Evolutionary conservation across 2,329 filamentous ascomycete species (phyloP), one percentile per base, ranked within the genome.

Genomic region (Xylariaceae sp.): DNA sequence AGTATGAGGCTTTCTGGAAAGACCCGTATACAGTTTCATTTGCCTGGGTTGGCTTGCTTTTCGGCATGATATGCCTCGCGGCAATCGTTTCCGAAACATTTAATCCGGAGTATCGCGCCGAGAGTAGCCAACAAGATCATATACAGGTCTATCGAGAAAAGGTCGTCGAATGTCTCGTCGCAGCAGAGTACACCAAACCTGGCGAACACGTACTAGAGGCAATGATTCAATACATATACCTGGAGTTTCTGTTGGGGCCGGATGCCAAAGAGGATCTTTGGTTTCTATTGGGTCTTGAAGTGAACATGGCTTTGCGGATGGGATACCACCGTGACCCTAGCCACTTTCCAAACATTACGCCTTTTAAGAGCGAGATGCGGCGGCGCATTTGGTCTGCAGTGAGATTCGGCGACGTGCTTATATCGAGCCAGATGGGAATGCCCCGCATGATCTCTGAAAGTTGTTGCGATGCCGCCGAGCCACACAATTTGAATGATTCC

Each of bases 11-110:
- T 47, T 76, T 80, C 59, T 81, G 77, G 77, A 54, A 68, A 51
- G 71, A 71, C 49, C 75, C 77, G 1, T 68, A 67, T 3, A 72
- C 75, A 11, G 74, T 76, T 1, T 69, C 72, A 6, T 60, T 77
- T n/a, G 74, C 78, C n/a, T 81, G 78, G 77, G 63, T 81, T 9
- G 78, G 76, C 2, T 62, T 80, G 47, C 71, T 77, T n/a, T 81
- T 73, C 60, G 72, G 77, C 3, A 80, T 81, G 70, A 79, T 80
- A 70, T 75, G 75, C 51, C 72, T 80, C 51, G 75, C 76, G 1
- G 64, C 81, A 47, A 76, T 81, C 50, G 80, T 77, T 10, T 80
- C 78, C 47, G 71, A 76, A 42, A 6, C 14, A 17, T 16, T 42
- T 42, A 9, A 33, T 36, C 14, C 42, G 36, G 12, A 18, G 12